Evolutionary conservation across 1,139 yeast genomes (phyloP), one percentile per base, ranked within the genome.

Genomic region (Taphrina wiesneri): DNA sequence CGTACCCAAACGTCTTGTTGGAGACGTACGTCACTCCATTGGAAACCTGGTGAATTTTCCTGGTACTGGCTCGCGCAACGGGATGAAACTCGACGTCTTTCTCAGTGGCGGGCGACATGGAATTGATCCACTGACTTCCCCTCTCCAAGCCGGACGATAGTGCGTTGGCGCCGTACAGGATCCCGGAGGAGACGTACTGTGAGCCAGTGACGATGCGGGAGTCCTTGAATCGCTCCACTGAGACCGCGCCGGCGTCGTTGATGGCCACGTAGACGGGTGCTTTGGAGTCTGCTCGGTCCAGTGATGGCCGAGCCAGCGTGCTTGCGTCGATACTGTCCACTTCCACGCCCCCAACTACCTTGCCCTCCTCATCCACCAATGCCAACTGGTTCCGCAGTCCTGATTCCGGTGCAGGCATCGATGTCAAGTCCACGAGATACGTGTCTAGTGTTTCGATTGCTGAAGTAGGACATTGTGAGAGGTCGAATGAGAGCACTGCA

Each of bases 341-440:
- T 9, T 36, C 56, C 47, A 59, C 56, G 30, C 49, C 56, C 6
- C 63, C 63, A 47, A 59, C 53, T 17, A 59, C 45, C 17, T 47
- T 25, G 6, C 63, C 63, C 3, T 23, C 17, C 36, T 59, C 63
- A 26, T 59, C 53, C 36, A 59, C 63, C 21, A 59, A 36, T 15
- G 63, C 63, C 41, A 59, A 52, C 36, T 59, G 52, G n/a, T 59
- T 47, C 19, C 53, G 39, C 30, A 59, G 47, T 17, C 46, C 47
- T 4, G 63, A n/a, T n/a, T 59, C 63, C 13, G 63, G 63, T 26
- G 63, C 63, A 15, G 63, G 63, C 63, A 59, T 59, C 47, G 63
- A 59, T 15, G 63, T 59, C 26, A 47, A 59, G 46, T 59, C 56
- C 6, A 59, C 63, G 36, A 59, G 46, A 32, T 34, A 59, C 23